These are phyloP conservation scores for Harringtonia lauricola DNA, from an alignment of 2,329 filamentous ascomycete genomes.

Conservation along the genomic window DNA sequence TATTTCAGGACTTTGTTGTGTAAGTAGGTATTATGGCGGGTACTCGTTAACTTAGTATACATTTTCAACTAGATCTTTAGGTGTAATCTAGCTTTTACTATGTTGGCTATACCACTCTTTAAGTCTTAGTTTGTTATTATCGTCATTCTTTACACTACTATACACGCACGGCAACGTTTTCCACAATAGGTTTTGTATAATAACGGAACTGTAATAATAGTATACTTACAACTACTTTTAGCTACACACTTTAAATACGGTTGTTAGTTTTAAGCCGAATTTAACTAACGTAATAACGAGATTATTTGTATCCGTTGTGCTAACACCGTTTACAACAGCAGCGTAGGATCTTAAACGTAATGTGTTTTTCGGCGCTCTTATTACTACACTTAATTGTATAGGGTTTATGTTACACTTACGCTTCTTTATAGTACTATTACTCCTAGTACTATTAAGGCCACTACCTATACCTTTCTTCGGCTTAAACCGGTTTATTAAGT, in stretches of 20 bases:
- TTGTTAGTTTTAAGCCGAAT: conserved; percentile 5
- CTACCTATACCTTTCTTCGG: background rate
- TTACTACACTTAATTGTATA: background rate
- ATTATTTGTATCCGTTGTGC: conserved; percentile 7
- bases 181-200: conserved; percentile 7
- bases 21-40: conserved; percentile 5
- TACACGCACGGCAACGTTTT: conserved; percentile 7
- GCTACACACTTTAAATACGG: conserved; percentile 7
- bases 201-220: conserved; percentile 15
- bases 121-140: conserved; percentile 1
- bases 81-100: background rate
- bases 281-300: conserved; percentile 11
- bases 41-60: conserved; percentile 8
- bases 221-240: conserved; percentile 12
- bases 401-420: conserved; percentile 8
- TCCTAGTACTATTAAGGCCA: background rate
- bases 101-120: conserved; percentile 2
- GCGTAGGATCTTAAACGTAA: conserved; percentile 8
- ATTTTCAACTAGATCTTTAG: background rate
- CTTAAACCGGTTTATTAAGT: conserved; percentile 7
- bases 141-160: background rate
- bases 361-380: conserved; percentile 8
- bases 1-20: conserved; percentile 17
- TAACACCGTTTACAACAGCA: background rate
- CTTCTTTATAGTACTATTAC: background rate